These are phyloP conservation scores for Sarcocystis neurona DNA, from an alignment of 169 alveolate species.

Conservation along the genomic window DNA sequence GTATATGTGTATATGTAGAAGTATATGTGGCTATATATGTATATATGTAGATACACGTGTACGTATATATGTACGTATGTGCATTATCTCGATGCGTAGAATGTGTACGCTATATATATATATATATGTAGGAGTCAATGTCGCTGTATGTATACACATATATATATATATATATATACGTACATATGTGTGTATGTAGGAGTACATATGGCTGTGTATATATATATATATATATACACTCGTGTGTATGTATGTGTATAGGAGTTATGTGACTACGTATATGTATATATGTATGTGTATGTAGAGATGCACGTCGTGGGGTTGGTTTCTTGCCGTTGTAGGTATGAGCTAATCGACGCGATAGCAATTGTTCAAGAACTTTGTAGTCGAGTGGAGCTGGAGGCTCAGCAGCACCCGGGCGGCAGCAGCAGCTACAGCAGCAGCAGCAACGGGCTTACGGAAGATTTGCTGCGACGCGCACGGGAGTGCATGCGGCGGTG, in stretches of 20 bases:
- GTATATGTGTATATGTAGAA: too few relatives aligned
- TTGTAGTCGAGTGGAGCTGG: conserved; percentile 21
- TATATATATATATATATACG: neutral
- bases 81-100: too few relatives aligned
- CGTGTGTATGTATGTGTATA: neutral
- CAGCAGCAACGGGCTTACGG: neutral
- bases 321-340: neutral
- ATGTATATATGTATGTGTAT: neutral
- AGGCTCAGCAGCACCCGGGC: neutral
- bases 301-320: too few relatives aligned
- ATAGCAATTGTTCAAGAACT: conserved; percentile 51
- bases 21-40: too few relatives aligned
- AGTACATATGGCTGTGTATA: neutral
- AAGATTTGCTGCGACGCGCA: conserved; percentile 45
- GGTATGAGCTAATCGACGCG: conserved; percentile 37
- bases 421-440: neutral
- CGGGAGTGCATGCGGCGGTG: conserved; percentile 40
- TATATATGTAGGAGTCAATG: neutral
- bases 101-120: too few relatives aligned
- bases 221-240: too few relatives aligned
- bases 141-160: neutral
- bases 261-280: neutral
- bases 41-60: too few relatives aligned
- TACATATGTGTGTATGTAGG: neutral
- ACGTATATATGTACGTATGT: too few relatives aligned